Conservation (phyloP, 495 filamentous ascomycete genomes). For the Aspergillus baeticus region DNA sequence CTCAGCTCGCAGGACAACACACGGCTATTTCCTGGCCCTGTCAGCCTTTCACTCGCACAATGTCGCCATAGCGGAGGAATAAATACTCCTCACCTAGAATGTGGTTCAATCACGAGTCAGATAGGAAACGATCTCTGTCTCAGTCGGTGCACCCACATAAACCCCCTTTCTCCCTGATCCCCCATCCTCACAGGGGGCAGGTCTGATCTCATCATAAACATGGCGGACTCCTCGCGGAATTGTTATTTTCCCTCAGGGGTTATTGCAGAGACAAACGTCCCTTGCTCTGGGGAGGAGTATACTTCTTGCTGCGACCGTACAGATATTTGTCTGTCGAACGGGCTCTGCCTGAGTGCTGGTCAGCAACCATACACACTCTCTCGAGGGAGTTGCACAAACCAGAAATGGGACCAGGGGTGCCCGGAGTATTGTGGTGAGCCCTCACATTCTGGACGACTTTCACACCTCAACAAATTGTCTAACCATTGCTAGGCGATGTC, state of each 20-base stretch:
- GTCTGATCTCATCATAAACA: neutral
- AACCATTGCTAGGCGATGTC: conserved; percentile 5
- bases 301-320: conserved; percentile 72
- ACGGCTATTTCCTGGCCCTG: no score
- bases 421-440: conserved; percentile 14
- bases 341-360: conserved; percentile 24
- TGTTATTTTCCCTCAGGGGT: conserved; percentile 30
- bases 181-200: neutral
- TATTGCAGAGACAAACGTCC: conserved; percentile 17
- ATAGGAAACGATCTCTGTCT: no score
- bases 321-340: conserved; percentile 62
- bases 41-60: no score
- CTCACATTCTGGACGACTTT: neutral
- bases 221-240: neutral
- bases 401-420: conserved; percentile 23
- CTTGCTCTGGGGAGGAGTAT: conserved; percentile 47
- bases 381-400: conserved; percentile 26
- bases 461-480: neutral
- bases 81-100: no score
- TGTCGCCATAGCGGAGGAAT: no score
- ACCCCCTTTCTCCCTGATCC: neutral
- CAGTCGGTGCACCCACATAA: no score
- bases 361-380: conserved; percentile 22
- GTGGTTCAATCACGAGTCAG: no score
- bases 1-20: no score